phyloP scores from a whole-genome alignment of 495 filamentous ascomycete genomes.

The Echria macrotheca region DNA sequence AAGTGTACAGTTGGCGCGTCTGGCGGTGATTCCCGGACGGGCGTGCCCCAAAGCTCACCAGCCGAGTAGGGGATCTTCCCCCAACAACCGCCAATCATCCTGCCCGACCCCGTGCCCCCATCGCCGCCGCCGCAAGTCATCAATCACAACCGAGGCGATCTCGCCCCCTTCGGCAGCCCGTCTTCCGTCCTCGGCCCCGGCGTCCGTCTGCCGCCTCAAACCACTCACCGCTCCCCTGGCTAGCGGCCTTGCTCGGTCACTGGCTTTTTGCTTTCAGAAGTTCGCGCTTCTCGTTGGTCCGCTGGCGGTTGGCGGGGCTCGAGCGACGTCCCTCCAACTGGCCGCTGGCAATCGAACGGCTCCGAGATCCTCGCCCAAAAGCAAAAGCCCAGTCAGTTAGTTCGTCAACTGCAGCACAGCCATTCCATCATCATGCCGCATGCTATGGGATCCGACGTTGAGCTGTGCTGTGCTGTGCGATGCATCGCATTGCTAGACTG shows the following conservation, averaged over 20 bases:
- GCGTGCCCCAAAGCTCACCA: too few relatives aligned
- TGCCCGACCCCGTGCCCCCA: too few relatives aligned
- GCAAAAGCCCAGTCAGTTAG: too few relatives aligned
- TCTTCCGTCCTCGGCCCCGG: not conserved
- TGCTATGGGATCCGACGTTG: not conserved
- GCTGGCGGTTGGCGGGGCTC: not conserved
- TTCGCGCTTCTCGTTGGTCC: not conserved
- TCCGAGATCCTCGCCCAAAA: too few relatives aligned
- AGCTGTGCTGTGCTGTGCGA: not conserved
- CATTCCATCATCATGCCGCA: conserved; percentile 12
- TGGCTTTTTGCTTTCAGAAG: conserved; percentile 7
- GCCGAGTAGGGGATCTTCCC: too few relatives aligned
- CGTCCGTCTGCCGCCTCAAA: not conserved
- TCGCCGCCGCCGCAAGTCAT: too few relatives aligned
- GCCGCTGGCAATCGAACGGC: too few relatives aligned
- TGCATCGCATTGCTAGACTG: not conserved
- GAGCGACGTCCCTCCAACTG: too few relatives aligned
- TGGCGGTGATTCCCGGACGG: too few relatives aligned
- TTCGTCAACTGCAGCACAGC: conserved; percentile 5
- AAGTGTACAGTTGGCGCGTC: too few relatives aligned
- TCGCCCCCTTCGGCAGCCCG: not conserved
- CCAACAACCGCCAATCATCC: too few relatives aligned
- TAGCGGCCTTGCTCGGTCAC: conserved; percentile 10
- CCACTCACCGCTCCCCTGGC: conserved; percentile 8
- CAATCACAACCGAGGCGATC: not conserved